Evolutionary conservation across 192 early-diverging fungal genomes (phyloP).

Genomic region (Gryganskiella cystojenkinii): DNA sequence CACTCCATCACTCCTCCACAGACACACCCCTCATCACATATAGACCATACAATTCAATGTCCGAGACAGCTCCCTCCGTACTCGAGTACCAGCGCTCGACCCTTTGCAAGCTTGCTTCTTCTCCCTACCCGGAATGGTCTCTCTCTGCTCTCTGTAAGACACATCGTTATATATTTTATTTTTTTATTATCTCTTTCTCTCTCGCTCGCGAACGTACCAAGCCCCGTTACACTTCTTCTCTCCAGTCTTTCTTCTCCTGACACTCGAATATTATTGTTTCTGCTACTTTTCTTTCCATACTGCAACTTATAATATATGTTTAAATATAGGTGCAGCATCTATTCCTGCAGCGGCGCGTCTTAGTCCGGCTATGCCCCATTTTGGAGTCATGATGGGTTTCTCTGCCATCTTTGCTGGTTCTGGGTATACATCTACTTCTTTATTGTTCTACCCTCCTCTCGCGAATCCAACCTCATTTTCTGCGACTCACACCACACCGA

Average conservation of each 20-base stretch:
- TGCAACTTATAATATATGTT: too few relatives aligned
- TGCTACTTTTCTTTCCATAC: too few relatives aligned
- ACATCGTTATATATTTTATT: background rate
- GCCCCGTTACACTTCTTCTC: too few relatives aligned
- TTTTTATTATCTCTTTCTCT: background rate
- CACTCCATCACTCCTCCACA: too few relatives aligned
- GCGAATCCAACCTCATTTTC: too few relatives aligned
- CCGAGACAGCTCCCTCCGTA: slow-evolving; percentile 9
- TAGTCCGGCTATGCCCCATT: slow-evolving; percentile 31
- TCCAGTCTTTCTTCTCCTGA: too few relatives aligned
- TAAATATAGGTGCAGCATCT: slow-evolving; percentile 11
- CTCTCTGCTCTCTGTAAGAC: slow-evolving; percentile 38
- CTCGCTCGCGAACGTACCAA: too few relatives aligned
- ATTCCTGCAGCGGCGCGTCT: slow-evolving; percentile 14
- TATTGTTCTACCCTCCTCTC: too few relatives aligned
- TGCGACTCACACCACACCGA: too few relatives aligned
- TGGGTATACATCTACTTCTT: too few relatives aligned
- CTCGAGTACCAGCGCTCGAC: slow-evolving; percentile 30
- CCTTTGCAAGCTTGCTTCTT: slow-evolving; percentile 26
- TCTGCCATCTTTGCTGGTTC: slow-evolving; percentile 31
- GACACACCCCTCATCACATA: too few relatives aligned
- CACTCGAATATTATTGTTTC: too few relatives aligned
- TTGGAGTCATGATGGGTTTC: slow-evolving; percentile 44
- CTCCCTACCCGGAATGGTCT: slow-evolving; percentile 44
- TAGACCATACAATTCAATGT: slow-evolving; percentile 1